phyloP scores from a whole-genome alignment of 345 rosid genomes.

The Psidium friedrichsthalianum region DNA sequence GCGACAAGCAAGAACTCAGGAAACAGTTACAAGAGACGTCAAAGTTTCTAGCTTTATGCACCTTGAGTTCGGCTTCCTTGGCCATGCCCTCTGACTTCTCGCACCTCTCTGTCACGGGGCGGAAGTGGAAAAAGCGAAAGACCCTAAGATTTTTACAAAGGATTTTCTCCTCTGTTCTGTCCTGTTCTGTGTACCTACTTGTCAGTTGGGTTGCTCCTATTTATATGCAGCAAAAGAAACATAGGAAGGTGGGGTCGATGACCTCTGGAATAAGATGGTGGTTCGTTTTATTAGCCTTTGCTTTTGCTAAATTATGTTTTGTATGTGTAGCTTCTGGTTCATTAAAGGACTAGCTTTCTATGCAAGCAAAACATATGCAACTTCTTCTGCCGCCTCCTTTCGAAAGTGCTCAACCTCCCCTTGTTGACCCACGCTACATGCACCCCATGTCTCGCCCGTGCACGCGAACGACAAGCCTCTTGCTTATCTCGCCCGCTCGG shows the following conservation, averaged over 20 bases:
- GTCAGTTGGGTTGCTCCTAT: constrained; percentile 8
- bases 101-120: background rate
- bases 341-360: constrained; percentile 22
- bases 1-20: background rate
- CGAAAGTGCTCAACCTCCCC: background rate
- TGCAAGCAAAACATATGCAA: background rate
- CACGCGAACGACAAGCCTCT: background rate
- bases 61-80: constrained; percentile 35
- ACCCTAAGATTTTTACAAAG: background rate
- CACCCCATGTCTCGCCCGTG: background rate
- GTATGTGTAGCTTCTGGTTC: background rate
- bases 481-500: background rate
- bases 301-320: constrained; percentile 9
- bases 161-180: background rate
- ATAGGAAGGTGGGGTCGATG: background rate
- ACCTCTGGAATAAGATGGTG: background rate
- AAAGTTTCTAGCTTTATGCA: background rate
- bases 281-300: constrained; percentile 17
- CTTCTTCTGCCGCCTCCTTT: background rate
- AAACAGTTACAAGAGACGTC: background rate
- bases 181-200: background rate
- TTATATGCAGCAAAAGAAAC: constrained; percentile 13
- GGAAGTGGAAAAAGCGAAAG: background rate
- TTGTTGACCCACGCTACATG: background rate
- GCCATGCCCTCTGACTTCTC: constrained; percentile 17